phyloP scores from a whole-genome alignment of 257 asterid species.

The Osmanthus fragrans region DNA sequence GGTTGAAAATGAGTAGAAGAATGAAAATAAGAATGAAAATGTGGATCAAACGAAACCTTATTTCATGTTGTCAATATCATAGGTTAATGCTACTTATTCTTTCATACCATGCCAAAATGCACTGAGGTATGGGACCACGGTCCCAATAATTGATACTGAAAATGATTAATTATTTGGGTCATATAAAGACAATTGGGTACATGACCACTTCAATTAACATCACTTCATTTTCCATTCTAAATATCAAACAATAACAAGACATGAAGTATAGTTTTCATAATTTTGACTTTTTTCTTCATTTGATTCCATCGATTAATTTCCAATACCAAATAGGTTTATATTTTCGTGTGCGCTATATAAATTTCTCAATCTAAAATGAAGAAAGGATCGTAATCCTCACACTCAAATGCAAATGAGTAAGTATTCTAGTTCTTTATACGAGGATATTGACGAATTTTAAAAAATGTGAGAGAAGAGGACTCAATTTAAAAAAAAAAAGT shows the following conservation, averaged over 20 bases:
- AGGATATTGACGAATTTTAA: too few relatives aligned
- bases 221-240: slow-evolving; percentile 22
- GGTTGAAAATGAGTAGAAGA: too few relatives aligned
- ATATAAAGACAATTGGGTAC: slow-evolving; percentile 13
- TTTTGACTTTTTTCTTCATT: background rate
- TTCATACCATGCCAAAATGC: slow-evolving; percentile 2
- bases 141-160: slow-evolving; percentile 26
- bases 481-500: too few relatives aligned
- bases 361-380: slow-evolving; percentile 11
- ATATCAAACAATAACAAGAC: background rate
- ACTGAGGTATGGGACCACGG: background rate
- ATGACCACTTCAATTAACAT: slow-evolving; percentile 13
- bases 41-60: too few relatives aligned
- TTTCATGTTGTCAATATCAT: background rate
- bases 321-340: background rate
- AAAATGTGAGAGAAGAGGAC: too few relatives aligned
- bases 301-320: background rate
- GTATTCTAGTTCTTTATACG: too few relatives aligned
- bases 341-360: background rate
- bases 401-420: too few relatives aligned
- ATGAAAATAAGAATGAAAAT: too few relatives aligned
- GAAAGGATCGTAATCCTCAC: background rate
- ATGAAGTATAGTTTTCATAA: background rate
- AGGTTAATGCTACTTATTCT: slow-evolving; percentile 10
- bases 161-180: slow-evolving; percentile 12